phyloP scores from a whole-genome alignment of 2,329 filamentous ascomycete species.

The Simplicillium sp. region DNA sequence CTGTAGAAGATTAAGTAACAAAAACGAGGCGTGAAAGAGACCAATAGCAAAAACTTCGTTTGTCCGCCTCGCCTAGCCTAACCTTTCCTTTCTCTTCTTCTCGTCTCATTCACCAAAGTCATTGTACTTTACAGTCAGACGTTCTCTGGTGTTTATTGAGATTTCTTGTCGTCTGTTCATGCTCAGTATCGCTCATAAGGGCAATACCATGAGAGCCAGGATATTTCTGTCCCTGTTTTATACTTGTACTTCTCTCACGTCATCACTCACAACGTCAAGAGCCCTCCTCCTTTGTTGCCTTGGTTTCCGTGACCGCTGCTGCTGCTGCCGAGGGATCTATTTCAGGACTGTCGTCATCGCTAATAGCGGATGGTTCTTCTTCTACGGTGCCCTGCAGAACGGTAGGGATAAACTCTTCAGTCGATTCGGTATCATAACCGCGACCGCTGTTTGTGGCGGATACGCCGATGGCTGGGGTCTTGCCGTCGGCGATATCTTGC shows the following conservation, averaged over 20 bases:
- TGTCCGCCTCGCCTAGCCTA: no score
- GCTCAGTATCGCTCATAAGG: constrained; percentile 1
- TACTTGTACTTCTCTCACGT: no score
- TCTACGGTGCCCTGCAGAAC: constrained; percentile 40
- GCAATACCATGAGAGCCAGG: no score
- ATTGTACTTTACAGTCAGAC: not conserved
- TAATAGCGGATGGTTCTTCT: constrained; percentile 34
- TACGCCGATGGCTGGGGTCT: constrained; percentile 41
- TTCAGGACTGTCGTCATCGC: constrained; percentile 22
- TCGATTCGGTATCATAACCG: constrained; percentile 37
- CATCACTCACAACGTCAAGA: no score
- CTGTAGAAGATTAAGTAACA: not conserved
- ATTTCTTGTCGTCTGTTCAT: constrained; percentile 4
- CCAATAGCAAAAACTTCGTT: not conserved
- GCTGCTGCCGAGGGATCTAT: constrained; percentile 2
- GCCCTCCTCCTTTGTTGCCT: no score
- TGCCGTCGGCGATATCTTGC: constrained; percentile 49
- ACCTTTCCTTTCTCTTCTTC: no score
- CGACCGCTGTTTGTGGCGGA: constrained; percentile 52
- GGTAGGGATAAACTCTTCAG: constrained; percentile 41
- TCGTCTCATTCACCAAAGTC: not conserved
- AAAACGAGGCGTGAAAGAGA: not conserved
- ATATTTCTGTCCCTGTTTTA: no score
- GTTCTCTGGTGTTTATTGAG: constrained; percentile 2
- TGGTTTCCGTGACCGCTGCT: no score